Base-by-base conservation (phyloP, 2,329 filamentous ascomycete species). In the Chalara sp. region DNA sequence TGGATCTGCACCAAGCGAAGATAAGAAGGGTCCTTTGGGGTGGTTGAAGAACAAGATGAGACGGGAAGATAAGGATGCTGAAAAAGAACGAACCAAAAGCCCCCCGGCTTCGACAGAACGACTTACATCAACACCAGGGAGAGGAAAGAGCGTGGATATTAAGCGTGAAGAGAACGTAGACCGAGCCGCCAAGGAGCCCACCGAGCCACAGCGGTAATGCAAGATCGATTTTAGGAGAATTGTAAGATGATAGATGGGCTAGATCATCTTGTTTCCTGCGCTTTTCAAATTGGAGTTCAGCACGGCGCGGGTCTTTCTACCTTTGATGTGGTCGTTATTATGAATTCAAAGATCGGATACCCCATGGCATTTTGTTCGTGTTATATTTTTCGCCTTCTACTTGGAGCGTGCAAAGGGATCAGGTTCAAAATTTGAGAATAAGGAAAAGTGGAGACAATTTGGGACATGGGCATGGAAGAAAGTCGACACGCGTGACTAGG, bases 31-130 rank as follows among this genome's bases (percentile, higher is more conserved):
- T 1, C 73, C 81, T 2, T 77, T 86, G 56, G 79, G 76, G 6
- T 86, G 83, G 72, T 76, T 86, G 56, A 78, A 82, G 56, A 80
- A 78, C 55, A 86, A 84, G 66, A 73, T 85, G 50, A 74, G 71
- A 32, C 56, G 58, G 6, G 61, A 62, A 21, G 60, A 62, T 21
- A 62, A 57, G 39, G 61, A 61, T 8, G 54, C 55, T 4, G 60
- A 63, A 42, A 61, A 60, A 37, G 62, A 64, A 40, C 53, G 60
- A 28, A 62, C 59, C 32, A 64, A 64, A 44, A 64, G 60, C 32
- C 61, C 62, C n/a, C 58, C 63, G 21, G 56, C 58, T 33, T 56
- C 58, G 8, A 60, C 50, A 21, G 63, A 65, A 42, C 59, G 61
- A 10, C 33, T 56, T 10, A 37, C 54, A 4, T 29, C 50, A 6